phyloP scores from a whole-genome alignment of 352 stramenopile genomes.

The Phytophthora boehmeriae region DNA sequence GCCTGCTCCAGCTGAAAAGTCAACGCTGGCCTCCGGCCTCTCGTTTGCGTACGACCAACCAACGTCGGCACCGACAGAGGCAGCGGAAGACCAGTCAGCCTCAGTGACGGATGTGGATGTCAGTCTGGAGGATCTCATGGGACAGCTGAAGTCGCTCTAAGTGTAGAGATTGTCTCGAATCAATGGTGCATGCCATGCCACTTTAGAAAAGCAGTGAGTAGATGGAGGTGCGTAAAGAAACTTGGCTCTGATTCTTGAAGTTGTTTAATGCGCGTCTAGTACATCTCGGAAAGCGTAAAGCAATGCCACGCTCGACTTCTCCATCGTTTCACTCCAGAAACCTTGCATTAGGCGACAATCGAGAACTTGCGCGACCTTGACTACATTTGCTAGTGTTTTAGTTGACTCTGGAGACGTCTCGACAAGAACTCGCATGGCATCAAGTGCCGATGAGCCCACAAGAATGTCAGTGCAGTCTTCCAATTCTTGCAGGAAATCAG shows the following conservation, averaged over 20 bases:
- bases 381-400: slow-evolving; percentile 37
- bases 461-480: slow-evolving; percentile 39
- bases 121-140: slow-evolving; percentile 83
- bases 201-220: slow-evolving; percentile 12
- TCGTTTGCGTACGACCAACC: slow-evolving; percentile 69
- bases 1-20: slow-evolving; percentile 9
- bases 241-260: slow-evolving; percentile 6
- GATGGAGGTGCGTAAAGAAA: slow-evolving; percentile 19
- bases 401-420: slow-evolving; percentile 25
- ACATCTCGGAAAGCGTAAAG: slow-evolving; percentile 50
- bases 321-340: slow-evolving; percentile 43
- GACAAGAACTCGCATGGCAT: slow-evolving; percentile 45
- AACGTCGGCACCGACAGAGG: neutral
- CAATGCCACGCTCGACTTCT: slow-evolving; percentile 40
- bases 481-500: slow-evolving; percentile 53
- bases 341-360: slow-evolving; percentile 49
- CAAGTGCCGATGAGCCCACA: slow-evolving; percentile 36
- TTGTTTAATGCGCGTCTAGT: slow-evolving; percentile 33
- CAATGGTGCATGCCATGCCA: neutral
- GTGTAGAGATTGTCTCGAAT: slow-evolving; percentile 3
- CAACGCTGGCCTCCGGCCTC: slow-evolving; percentile 51
- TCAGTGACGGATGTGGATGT: slow-evolving; percentile 44
- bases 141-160: slow-evolving; percentile 77
- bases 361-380: slow-evolving; percentile 44
- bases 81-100: slow-evolving; percentile 25